A percentile compares a stretch with the other conserved stretches of the same genome.
Conservation (phyloP, 495 filamentous ascomycete species). For the Barbatosphaeria neglecta region DNA sequence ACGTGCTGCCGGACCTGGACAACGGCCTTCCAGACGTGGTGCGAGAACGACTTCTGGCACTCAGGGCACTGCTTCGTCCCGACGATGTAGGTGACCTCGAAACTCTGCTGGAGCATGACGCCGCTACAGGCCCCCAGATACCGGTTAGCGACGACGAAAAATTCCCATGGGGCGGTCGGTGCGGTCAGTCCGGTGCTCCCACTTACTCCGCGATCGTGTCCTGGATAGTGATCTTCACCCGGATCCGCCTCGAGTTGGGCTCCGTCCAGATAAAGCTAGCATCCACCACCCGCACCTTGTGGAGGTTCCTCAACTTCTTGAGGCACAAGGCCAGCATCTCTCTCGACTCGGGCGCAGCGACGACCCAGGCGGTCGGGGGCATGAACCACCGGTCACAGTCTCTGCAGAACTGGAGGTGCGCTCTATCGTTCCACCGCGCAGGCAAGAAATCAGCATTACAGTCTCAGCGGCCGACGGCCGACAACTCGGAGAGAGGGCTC, state of each 20-base stretch:
- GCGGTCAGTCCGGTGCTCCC: too few species aligned
- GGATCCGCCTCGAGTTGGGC: conserved; percentile 81
- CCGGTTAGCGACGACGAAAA: too few species aligned
- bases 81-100: conserved; percentile 87
- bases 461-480: too few species aligned
- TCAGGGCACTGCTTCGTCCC: conserved; percentile 83
- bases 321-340: conserved; percentile 86
- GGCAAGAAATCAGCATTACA: too few species aligned
- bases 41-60: conserved; percentile 66
- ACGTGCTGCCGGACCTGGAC: conserved; percentile 97
- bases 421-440: too few species aligned
- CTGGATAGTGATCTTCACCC: conserved; percentile 88
- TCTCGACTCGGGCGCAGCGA: conserved; percentile 69
- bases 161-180: too few species aligned
- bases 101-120: conserved; percentile 82
- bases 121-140: too few species aligned
- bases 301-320: conserved; percentile 64
- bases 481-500: too few species aligned
- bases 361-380: conserved; percentile 75
- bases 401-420: conserved; percentile 67
- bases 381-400: conserved; percentile 93
- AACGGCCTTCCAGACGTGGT: conserved; percentile 50
- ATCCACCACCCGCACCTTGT: conserved; percentile 84
- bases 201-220: conserved; percentile 40
- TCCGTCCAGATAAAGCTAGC: conserved; percentile 98